Percentiles rank a stretch among this genome's conserved stretches.
Evolutionary conservation across 192 early-diverging fungal genomes (phyloP).

Genomic region (Backusella psychrophila): DNA sequence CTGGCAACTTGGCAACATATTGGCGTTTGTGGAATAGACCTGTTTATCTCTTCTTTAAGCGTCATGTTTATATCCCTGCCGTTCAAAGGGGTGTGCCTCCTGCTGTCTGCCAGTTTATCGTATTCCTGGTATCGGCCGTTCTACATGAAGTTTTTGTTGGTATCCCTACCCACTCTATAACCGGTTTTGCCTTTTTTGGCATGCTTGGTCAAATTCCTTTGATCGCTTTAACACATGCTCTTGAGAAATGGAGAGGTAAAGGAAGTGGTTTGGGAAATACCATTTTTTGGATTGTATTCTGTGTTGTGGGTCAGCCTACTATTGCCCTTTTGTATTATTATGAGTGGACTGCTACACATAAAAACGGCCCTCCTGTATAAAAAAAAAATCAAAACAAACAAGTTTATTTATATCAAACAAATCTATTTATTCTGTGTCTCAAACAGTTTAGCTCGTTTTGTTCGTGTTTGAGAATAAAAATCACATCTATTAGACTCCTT

Average conservation of each 20-base stretch:
- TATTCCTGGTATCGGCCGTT: slow-evolving; percentile 82
- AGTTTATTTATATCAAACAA: neutral
- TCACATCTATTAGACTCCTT: neutral
- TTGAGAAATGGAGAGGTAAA: slow-evolving; percentile 67
- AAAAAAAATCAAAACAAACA: neutral
- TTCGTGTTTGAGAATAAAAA: neutral
- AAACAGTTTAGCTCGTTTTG: neutral
- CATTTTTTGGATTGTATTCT: slow-evolving; percentile 80
- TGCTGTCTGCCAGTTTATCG: slow-evolving; percentile 53
- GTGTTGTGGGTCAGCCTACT: slow-evolving; percentile 77
- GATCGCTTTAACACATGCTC: slow-evolving; percentile 64
- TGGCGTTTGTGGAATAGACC: slow-evolving; percentile 93
- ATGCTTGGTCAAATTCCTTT: slow-evolving; percentile 80
- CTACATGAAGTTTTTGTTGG: slow-evolving; percentile 88
- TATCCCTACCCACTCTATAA: slow-evolving; percentile 76
- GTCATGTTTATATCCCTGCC: slow-evolving; percentile 84
- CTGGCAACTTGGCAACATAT: slow-evolving; percentile 71
- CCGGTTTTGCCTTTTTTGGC: slow-evolving; percentile 79
- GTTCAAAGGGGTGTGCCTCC: slow-evolving; percentile 63
- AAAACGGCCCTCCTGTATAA: slow-evolving; percentile 5
- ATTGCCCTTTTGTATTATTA: slow-evolving; percentile 74
- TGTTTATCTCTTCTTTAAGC: slow-evolving; percentile 84
- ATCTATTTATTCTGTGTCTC: slow-evolving; percentile 3
- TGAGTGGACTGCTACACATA: slow-evolving; percentile 49
- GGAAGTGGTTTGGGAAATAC: slow-evolving; percentile 72